Evolutionary conservation across 2,329 filamentous ascomycete genomes (phyloP).

Genomic region (Onygena corvina): DNA sequence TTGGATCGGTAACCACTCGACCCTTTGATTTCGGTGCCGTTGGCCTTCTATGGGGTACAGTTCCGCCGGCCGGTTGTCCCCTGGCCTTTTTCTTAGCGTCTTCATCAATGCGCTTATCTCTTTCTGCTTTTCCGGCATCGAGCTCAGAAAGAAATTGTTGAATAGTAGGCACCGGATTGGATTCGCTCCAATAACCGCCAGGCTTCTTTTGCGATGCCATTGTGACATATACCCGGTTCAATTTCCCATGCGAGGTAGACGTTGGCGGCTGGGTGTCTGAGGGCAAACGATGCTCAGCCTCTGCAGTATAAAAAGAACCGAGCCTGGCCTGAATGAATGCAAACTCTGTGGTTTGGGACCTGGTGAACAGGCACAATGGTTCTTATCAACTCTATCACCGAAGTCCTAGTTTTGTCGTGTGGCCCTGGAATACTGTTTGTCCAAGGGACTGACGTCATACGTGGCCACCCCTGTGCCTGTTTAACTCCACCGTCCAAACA

Average conservation of each 20-base stretch:
- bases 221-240: not conserved
- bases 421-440: too few species aligned
- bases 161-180: conserved; percentile 77
- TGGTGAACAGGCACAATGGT: not conserved
- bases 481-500: not conserved
- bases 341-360: not conserved
- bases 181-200: conserved; percentile 66
- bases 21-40: conserved; percentile 35
- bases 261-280: not conserved
- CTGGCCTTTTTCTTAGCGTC: conserved; percentile 34
- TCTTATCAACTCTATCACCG: not conserved
- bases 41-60: conserved; percentile 38
- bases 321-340: not conserved
- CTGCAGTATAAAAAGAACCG: not conserved
- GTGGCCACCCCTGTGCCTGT: not conserved
- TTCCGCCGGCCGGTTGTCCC: conserved; percentile 24
- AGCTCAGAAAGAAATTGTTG: conserved; percentile 69
- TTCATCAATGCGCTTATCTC: conserved; percentile 60
- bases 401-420: too few species aligned
- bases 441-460: not conserved
- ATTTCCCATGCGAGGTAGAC: not conserved
- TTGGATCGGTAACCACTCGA: conserved; percentile 68
- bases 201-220: conserved; percentile 40
- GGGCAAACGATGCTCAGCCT: not conserved
- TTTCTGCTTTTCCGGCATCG: conserved; percentile 63